phyloP scores from a whole-genome alignment of 192 early-diverging fungal species.

The Umbelopsis sp. region DNA sequence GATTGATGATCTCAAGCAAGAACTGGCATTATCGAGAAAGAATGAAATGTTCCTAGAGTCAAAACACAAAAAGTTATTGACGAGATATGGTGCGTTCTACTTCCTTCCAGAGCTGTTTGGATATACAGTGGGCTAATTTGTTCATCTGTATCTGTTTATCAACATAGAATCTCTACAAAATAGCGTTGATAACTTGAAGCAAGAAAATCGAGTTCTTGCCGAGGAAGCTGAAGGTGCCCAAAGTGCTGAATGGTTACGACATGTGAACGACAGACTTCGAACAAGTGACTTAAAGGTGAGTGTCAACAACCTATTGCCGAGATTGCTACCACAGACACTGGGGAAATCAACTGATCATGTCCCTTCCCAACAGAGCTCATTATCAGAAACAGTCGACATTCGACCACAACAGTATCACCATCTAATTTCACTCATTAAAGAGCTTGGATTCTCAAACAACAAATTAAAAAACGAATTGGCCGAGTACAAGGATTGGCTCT shows the following conservation, averaged over 20 bases:
- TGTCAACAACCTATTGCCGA: no score
- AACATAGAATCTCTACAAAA: conserved; percentile 13
- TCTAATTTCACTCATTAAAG: conserved; percentile 54
- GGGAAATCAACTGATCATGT: neutral
- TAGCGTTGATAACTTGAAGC: conserved; percentile 36
- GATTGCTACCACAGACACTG: neutral
- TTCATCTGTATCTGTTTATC: neutral
- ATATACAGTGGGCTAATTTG: no score
- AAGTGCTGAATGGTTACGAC: conserved; percentile 28
- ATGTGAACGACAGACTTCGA: conserved; percentile 33
- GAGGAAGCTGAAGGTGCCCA: conserved; percentile 1
- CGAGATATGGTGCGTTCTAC: conserved; percentile 35
- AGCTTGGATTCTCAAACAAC: conserved; percentile 55
- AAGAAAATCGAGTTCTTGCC: conserved; percentile 30
- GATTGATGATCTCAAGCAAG: conserved; percentile 46
- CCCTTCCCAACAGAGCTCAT: neutral
- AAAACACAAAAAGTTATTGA: conserved; percentile 35
- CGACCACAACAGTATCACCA: conserved; percentile 47
- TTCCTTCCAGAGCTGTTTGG: no score
- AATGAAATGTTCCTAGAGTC: conserved; percentile 36
- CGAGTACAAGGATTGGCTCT: conserved; percentile 50
- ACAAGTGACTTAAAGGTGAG: conserved; percentile 36
- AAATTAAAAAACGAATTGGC: conserved; percentile 47
- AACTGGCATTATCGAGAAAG: conserved; percentile 32
- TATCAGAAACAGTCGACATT: conserved; percentile 21